Evolutionary conservation across 139 green algal species (phyloP).

Genomic region (Volvox africanus): DNA sequence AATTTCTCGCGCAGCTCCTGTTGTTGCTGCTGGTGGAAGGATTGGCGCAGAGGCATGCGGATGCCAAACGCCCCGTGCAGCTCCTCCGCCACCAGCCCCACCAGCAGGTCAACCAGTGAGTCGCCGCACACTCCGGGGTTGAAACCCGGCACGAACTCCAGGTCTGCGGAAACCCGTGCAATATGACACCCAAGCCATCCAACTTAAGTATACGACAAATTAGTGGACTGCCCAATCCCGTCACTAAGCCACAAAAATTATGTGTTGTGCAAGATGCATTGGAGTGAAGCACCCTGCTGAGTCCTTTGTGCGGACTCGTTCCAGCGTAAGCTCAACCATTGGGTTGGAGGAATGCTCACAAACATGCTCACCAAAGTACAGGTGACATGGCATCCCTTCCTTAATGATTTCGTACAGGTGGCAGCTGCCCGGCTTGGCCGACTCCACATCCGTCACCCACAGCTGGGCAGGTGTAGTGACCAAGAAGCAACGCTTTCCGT

Average conservation of each 20-base stretch:
- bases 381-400: constrained; percentile 79
- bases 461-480: constrained; percentile 15
- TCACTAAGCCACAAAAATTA: too few relatives aligned
- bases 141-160: constrained; percentile 73
- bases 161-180: constrained; percentile 53
- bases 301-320: too few relatives aligned
- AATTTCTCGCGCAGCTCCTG: background rate
- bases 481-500: constrained; percentile 37
- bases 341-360: too few relatives aligned
- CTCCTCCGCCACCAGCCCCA: constrained; percentile 55
- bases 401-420: constrained; percentile 81
- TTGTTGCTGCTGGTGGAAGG: background rate
- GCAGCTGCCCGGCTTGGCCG: constrained; percentile 18
- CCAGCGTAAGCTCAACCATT: too few relatives aligned
- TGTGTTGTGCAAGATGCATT: too few relatives aligned
- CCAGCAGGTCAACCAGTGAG: constrained; percentile 56
- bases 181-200: too few relatives aligned
- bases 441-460: constrained; percentile 42
- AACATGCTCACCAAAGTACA: constrained; percentile 78
- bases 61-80: constrained; percentile 24
- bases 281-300: too few relatives aligned
- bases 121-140: constrained; percentile 77
- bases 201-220: too few relatives aligned
- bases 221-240: too few relatives aligned
- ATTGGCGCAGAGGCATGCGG: constrained; percentile 4